These are phyloP conservation scores for Daldinia grandis DNA, from an alignment of 495 filamentous ascomycete species.

Conservation along the genomic window DNA sequence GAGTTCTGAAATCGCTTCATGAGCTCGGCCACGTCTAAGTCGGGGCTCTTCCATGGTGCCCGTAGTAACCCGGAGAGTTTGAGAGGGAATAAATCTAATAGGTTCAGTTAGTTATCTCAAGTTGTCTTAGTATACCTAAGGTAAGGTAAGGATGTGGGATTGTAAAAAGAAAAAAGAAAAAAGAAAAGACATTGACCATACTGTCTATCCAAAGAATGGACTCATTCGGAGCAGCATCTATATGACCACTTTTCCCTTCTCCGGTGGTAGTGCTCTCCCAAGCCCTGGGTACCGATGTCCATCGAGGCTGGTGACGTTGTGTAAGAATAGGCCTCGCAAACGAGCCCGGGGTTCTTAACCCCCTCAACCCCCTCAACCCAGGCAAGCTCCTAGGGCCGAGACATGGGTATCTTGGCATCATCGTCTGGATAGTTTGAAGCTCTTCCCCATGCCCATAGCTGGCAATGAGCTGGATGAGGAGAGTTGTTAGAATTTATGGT, in stretches of 20 bases:
- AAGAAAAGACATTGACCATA: slow-evolving; percentile 45
- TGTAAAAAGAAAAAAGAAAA: not conserved
- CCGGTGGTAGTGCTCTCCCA: slow-evolving; percentile 58
- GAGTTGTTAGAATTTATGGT: not conserved
- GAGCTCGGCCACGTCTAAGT: slow-evolving; percentile 64
- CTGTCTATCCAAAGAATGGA: slow-evolving; percentile 90
- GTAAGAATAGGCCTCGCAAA: slow-evolving; percentile 28
- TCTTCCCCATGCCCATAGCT: slow-evolving; percentile 29
- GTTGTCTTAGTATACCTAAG: slow-evolving; percentile 17
- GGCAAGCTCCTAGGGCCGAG: slow-evolving; percentile 47
- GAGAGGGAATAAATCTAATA: slow-evolving; percentile 81
- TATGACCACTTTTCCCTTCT: slow-evolving; percentile 75
- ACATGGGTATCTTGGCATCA: slow-evolving; percentile 44
- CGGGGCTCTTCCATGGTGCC: slow-evolving; percentile 61
- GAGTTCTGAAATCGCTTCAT: slow-evolving; percentile 70
- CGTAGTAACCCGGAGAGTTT: slow-evolving; percentile 73
- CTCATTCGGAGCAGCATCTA: slow-evolving; percentile 73
- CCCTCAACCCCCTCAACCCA: slow-evolving; percentile 42
- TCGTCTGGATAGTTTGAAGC: slow-evolving; percentile 15
- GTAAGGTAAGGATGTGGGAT: not conserved
- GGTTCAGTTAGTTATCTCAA: slow-evolving; percentile 6
- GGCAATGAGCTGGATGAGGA: not conserved
- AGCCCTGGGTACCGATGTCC: slow-evolving; percentile 27
- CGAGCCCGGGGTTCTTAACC: slow-evolving; percentile 35
- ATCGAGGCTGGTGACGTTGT: slow-evolving; percentile 33